Base-by-base conservation (phyloP, 1,139 yeast species). In the Geotrichum histeridarum region DNA sequence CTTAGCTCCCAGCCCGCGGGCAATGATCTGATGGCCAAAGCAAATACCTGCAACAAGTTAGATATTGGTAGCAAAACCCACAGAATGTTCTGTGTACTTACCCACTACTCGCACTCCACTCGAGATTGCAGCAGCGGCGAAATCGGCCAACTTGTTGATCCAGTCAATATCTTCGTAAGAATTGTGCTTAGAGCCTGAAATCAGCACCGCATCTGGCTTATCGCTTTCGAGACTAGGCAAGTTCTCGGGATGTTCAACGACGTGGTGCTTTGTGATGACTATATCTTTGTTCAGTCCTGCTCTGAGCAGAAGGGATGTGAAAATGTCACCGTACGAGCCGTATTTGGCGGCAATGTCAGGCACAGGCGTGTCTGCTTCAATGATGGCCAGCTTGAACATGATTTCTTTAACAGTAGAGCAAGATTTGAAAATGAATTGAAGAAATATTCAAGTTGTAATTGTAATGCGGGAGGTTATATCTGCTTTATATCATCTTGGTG, bases 1-100 rank as follows among this genome's bases (percentile, higher is more conserved):
- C 49, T 71, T 70, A 41, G 81, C 77, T 1, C 89, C 93, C 48
- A 87, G 70, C 6, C 84, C 81, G 56, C 83, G 76, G 1, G 83
- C 84, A 31, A 87, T 68, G 17, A 88, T 74, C 66, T 90, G 97
- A 67, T 89, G 96, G 2, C 96, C 97, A 67, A 87, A 89, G 67
- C 96, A 90, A 42, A 89, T 74, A 0, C 94, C 48, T 44, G 37
- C 2, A n/a, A 33, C 14, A 4, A 4, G 32, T 18, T 18, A 42
- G 44, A 2, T 11, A n/a, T 42, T 22, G 2, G n/a, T 2, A 11
- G 14, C 46, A 4, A 33, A 33, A n/a, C 2, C 4, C 14, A n/a
- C 7, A 6, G 37, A 11, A 4, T 33, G 37, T 2, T 3, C 14
- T 5, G 27, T 12, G 41, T 33, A 47, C 50, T 18, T 48, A 11